Percentiles rank a stretch among this genome's conserved stretches.
Conservation (phyloP, 2,329 filamentous ascomycete species). For the Madurella fahalii region DNA sequence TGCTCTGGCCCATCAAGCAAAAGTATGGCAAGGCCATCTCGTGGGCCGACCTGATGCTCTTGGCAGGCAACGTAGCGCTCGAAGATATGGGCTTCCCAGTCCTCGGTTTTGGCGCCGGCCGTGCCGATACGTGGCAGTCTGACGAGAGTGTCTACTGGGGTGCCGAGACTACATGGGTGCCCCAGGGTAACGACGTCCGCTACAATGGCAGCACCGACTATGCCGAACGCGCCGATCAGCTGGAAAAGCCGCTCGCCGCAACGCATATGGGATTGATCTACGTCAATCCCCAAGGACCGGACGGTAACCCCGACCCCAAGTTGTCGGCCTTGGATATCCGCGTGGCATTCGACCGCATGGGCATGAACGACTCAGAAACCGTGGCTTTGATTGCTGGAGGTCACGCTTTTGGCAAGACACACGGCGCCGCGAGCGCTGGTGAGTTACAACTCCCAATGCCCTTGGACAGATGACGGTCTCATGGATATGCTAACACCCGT, state of each 20-base stretch:
- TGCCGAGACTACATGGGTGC: conserved; percentile 67
- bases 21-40: conserved; percentile 82
- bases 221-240: conserved; percentile 50
- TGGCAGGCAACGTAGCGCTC: conserved; percentile 72
- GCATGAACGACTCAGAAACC: conserved; percentile 79
- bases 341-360: conserved; percentile 72
- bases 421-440: conserved; percentile 55
- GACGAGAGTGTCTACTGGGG: conserved; percentile 78
- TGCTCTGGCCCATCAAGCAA: conserved; percentile 78
- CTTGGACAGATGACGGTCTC: not conserved
- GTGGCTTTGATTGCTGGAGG: conserved; percentile 75
- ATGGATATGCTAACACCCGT: not conserved
- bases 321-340: conserved; percentile 70
- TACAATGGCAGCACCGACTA: conserved; percentile 54
- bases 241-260: conserved; percentile 65
- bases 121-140: conserved; percentile 68
- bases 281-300: conserved; percentile 75
- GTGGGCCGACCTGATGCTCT: conserved; percentile 69
- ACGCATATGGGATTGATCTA: conserved; percentile 77
- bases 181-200: conserved; percentile 62
- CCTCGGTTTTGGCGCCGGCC: conserved; percentile 70
- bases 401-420: conserved; percentile 77
- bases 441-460: not conserved
- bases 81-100: conserved; percentile 73
- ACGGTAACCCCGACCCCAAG: conserved; percentile 65